Percentiles rank a stretch among this genome's conserved stretches.
These are phyloP conservation scores for Citeromyces siamensis DNA, from an alignment of 1,139 yeast species.

Conservation along the genomic window DNA sequence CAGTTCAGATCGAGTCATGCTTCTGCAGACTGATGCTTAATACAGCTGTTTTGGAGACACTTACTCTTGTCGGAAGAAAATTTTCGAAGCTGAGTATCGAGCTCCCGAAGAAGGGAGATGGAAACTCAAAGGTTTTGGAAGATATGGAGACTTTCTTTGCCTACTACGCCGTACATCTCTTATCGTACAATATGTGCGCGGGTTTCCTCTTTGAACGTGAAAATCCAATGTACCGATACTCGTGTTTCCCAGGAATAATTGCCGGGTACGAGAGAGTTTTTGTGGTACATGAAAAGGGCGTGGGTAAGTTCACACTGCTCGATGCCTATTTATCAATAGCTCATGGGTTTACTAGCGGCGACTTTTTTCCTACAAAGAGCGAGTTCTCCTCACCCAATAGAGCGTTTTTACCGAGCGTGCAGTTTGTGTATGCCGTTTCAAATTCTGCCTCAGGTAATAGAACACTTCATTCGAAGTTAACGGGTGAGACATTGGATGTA, in stretches of 20 bases:
- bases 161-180: constrained; percentile 28
- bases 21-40: constrained; percentile 45
- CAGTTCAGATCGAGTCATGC: constrained; percentile 46
- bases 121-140: not conserved
- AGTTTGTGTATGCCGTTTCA: constrained; percentile 37
- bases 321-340: constrained; percentile 60
- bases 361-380: constrained; percentile 34
- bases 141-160: not conserved
- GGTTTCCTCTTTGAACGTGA: constrained; percentile 60
- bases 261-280: constrained; percentile 64
- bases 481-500: constrained; percentile 61
- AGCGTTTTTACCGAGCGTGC: constrained; percentile 58
- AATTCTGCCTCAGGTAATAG: constrained; percentile 18
- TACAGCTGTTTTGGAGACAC: constrained; percentile 32
- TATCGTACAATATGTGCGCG: constrained; percentile 54
- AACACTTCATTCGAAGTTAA: constrained; percentile 30
- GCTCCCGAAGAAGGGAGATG: not conserved
- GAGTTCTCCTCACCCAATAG: constrained; percentile 40
- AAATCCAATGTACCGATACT: constrained; percentile 8
- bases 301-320: constrained; percentile 53
- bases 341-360: constrained; percentile 38
- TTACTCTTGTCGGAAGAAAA: constrained; percentile 13
- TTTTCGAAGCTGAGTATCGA: not conserved
- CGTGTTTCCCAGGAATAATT: constrained; percentile 48
- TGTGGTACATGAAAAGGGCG: constrained; percentile 44